phyloP scores from a whole-genome alignment of 371 early-diverging fungal genomes.

The Choanephora cucurbitarum region DNA sequence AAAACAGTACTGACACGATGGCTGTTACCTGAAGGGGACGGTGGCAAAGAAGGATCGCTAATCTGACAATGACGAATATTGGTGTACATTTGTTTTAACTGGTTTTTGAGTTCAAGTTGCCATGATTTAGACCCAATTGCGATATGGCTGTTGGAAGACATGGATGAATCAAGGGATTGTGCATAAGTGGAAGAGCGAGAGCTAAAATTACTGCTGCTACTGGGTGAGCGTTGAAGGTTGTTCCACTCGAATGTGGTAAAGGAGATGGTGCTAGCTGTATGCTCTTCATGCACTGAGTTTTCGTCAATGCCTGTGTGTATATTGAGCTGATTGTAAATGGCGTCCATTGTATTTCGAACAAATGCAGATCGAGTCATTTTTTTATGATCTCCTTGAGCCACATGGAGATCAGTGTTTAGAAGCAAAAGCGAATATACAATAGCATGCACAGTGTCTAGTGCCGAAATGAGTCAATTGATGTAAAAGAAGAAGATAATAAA shows the following conservation, averaged over 20 bases:
- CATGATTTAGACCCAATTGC: constrained; percentile 20
- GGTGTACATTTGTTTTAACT: constrained; percentile 52
- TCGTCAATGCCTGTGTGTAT: constrained; percentile 4
- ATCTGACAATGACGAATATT: constrained; percentile 68
- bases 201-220: constrained; percentile 8
- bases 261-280: constrained; percentile 10
- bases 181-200: constrained; percentile 7
- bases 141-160: neutral
- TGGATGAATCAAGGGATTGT: constrained; percentile 7
- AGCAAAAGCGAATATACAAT: constrained; percentile 81
- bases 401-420: constrained; percentile 89
- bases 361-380: constrained; percentile 59
- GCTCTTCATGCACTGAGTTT: constrained; percentile 3
- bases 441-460: constrained; percentile 70
- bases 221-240: constrained; percentile 17
- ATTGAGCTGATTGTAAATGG: constrained; percentile 26
- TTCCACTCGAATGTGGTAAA: constrained; percentile 8
- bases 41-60: constrained; percentile 47
- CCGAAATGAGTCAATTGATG: no score
- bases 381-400: constrained; percentile 62
- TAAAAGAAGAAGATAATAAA: no score
- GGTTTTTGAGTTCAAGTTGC: constrained; percentile 19
- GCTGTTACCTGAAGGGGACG: neutral
- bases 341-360: constrained; percentile 50
- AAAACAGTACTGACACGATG: constrained; percentile 23